Evolutionary conservation across 2,329 filamentous ascomycete genomes (phyloP).

Genomic region (Aspergillus candidus): DNA sequence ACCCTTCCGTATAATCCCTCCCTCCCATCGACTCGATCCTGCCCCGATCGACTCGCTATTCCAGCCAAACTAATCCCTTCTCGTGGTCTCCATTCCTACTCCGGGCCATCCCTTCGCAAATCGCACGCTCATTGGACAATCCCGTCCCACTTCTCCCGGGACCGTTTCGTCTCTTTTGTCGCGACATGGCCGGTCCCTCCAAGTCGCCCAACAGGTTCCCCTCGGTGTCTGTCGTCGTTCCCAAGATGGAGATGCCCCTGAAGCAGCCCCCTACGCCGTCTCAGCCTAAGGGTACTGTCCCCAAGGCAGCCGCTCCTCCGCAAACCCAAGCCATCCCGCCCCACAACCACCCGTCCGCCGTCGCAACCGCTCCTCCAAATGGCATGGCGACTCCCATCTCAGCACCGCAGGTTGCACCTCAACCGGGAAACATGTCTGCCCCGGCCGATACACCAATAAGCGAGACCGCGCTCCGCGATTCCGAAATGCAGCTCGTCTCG

Average conservation of each 20-base stretch:
- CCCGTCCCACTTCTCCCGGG: too few species aligned
- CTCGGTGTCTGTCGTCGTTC: constrained; percentile 11
- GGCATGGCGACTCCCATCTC: background rate
- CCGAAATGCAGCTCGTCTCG: constrained; percentile 34
- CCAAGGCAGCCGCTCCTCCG: background rate
- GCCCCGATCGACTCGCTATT: too few species aligned
- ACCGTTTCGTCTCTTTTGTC: too few species aligned
- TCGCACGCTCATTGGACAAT: too few species aligned
- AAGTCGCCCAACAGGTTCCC: constrained; percentile 3
- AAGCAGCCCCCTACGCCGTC: background rate
- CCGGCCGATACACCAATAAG: constrained; percentile 1
- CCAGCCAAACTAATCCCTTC: too few species aligned
- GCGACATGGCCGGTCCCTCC: constrained; percentile 5
- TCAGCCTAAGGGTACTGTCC: background rate
- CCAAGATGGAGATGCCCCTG: constrained; percentile 12
- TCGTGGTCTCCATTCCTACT: too few species aligned
- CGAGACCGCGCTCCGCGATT: constrained; percentile 17
- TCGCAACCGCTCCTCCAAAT: background rate
- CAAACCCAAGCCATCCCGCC: background rate
- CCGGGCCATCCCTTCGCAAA: too few species aligned
- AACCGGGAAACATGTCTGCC: too few species aligned
- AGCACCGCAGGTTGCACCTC: too few species aligned
- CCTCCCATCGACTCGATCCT: too few species aligned
- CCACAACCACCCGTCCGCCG: background rate
- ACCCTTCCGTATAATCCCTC: too few species aligned